Conservation (phyloP, 352 stramenopile genomes). For the Phytopythium vexans region DNA sequence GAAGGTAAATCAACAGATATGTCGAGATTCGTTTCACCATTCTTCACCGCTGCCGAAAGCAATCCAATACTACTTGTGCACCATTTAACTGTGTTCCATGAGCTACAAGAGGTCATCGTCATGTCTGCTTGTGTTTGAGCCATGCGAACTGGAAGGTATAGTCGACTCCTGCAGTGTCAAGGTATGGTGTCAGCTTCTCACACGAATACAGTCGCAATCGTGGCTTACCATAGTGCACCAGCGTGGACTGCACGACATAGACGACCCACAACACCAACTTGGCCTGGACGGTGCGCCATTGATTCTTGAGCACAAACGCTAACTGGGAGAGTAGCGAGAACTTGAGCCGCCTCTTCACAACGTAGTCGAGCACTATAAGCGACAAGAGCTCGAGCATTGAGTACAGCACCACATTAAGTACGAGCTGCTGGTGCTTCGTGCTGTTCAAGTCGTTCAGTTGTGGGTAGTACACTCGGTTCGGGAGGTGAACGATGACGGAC, state of each 20-base stretch:
- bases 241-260: constrained; percentile 23
- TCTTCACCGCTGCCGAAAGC: too few relatives aligned
- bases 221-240: constrained; percentile 28
- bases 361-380: constrained; percentile 20
- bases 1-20: too few relatives aligned
- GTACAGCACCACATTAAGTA: constrained; percentile 32
- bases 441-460: constrained; percentile 20
- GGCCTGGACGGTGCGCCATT: constrained; percentile 23
- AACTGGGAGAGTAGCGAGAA: constrained; percentile 28
- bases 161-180: background rate
- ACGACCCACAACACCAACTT: constrained; percentile 42
- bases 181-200: background rate
- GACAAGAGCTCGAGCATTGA: constrained; percentile 31
- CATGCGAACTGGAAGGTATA: constrained; percentile 5
- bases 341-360: constrained; percentile 18
- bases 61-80: too few relatives aligned
- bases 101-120: background rate
- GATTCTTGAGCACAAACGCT: constrained; percentile 34
- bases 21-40: too few relatives aligned
- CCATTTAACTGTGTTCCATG: too few relatives aligned
- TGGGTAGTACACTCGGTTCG: constrained; percentile 26
- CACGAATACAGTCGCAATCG: background rate
- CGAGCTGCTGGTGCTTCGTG: constrained; percentile 6
- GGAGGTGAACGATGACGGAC: constrained; percentile 20
- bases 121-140: background rate